phyloP scores from a whole-genome alignment of 345 rosid genomes.

The Gossypium bickii region DNA sequence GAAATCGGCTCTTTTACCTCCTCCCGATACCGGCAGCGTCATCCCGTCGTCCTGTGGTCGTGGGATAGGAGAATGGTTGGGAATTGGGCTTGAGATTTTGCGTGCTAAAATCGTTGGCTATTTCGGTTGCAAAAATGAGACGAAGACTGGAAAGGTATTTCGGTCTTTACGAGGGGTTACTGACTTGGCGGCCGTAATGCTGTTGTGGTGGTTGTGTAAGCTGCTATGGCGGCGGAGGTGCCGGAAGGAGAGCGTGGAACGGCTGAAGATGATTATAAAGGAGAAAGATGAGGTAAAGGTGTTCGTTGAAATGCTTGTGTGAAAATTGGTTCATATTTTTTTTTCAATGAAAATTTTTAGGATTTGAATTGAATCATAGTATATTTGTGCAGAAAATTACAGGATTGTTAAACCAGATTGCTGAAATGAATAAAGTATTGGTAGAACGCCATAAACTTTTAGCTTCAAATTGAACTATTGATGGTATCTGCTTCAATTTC shows the following conservation, averaged over 20 bases:
- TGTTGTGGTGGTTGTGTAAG: slow-evolving; percentile 43
- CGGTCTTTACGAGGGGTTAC: slow-evolving; percentile 24
- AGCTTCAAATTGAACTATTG: slow-evolving; percentile 8
- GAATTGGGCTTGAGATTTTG: slow-evolving; percentile 24
- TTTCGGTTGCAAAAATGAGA: slow-evolving; percentile 1
- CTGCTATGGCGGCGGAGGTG: slow-evolving; percentile 24
- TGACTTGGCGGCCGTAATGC: slow-evolving; percentile 23
- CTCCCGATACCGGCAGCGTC: slow-evolving; percentile 22
- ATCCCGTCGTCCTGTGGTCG: neutral
- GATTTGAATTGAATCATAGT: neutral
- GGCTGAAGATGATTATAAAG: slow-evolving; percentile 28
- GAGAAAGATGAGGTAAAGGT: slow-evolving; percentile 45
- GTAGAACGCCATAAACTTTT: slow-evolving; percentile 42
- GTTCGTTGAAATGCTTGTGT: slow-evolving; percentile 29
- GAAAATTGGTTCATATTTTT: neutral
- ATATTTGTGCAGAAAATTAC: slow-evolving; percentile 39
- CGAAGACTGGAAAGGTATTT: neutral
- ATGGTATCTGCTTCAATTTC: neutral
- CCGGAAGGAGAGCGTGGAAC: slow-evolving; percentile 17
- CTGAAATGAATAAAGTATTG: slow-evolving; percentile 50
- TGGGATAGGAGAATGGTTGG: slow-evolving; percentile 27
- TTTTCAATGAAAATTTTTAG: neutral
- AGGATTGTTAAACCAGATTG: slow-evolving; percentile 49
- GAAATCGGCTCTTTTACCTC: neutral
- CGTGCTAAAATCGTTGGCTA: slow-evolving; percentile 25